Evolutionary conservation across 495 filamentous ascomycete species (phyloP).

Genomic region (Articulospora tetracladia): DNA sequence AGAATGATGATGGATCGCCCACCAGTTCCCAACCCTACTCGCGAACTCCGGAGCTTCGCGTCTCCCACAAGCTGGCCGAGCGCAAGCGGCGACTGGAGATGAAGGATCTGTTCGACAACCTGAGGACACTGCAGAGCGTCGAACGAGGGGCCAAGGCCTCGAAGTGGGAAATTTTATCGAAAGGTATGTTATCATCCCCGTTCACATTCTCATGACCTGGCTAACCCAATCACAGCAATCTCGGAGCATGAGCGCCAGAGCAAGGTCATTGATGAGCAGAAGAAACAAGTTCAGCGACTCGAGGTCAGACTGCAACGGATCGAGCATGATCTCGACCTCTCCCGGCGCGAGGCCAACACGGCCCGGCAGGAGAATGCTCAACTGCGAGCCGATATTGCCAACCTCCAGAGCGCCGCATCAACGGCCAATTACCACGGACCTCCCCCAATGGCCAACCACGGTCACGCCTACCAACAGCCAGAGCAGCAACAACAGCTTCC

Average conservation of each 20-base stretch:
- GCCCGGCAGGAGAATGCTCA: constrained; percentile 54
- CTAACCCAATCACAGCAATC: constrained; percentile 38
- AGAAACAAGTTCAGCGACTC: constrained; percentile 33
- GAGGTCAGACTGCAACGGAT: constrained; percentile 31
- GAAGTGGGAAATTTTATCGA: constrained; percentile 98
- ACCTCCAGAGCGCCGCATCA: constrained; percentile 1
- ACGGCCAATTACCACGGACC: constrained; percentile 5
- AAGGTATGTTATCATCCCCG: constrained; percentile 53
- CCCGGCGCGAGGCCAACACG: constrained; percentile 42
- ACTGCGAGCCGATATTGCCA: constrained; percentile 30
- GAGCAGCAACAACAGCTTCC: constrained; percentile 44
- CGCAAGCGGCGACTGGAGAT: constrained; percentile 95
- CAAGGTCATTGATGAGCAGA: constrained; percentile 18
- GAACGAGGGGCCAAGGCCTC: constrained; percentile 90
- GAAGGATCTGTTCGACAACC: constrained; percentile 91
- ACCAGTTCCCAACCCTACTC: constrained; percentile 75
- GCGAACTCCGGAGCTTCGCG: constrained; percentile 87
- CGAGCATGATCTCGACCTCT: constrained; percentile 39
- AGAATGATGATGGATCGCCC: constrained; percentile 50
- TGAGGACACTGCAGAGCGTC: constrained; percentile 61
- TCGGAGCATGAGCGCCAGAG: constrained; percentile 43
- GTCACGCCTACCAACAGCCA: constrained; percentile 7
- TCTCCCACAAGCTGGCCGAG: constrained; percentile 95
- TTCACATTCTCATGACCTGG: constrained; percentile 15
- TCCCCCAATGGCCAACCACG: constrained; percentile 8